A percentile compares a stretch with the other conserved stretches of the same genome.
phyloP scores from a whole-genome alignment of 1,284 basidiomycete species.

The Trichosporon ovoides region DNA sequence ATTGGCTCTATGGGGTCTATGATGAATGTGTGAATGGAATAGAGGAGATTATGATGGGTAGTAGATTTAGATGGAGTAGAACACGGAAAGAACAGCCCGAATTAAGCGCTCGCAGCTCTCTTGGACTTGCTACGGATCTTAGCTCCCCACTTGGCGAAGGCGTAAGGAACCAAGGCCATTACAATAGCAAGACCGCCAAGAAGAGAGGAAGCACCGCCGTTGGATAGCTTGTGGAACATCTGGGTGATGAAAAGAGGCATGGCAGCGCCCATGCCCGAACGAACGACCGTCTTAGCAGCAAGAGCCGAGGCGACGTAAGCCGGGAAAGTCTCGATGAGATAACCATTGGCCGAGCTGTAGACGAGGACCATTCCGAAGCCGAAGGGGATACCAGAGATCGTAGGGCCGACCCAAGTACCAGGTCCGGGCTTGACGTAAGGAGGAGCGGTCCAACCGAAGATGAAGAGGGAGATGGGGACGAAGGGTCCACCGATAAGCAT shows the following conservation, averaged over 20 bases:
- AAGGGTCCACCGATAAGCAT: conserved; percentile 35
- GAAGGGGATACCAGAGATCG: conserved; percentile 51
- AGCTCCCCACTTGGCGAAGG: conserved; percentile 26
- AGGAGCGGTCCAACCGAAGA: conserved; percentile 34
- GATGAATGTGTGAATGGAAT: no score
- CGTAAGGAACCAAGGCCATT: conserved; percentile 34
- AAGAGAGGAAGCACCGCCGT: conserved; percentile 28
- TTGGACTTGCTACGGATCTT: conserved; percentile 30
- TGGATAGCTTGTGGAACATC: conserved; percentile 53
- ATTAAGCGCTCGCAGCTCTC: conserved; percentile 24
- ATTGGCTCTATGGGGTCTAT: no score
- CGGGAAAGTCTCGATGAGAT: conserved; percentile 38
- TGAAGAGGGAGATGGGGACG: conserved; percentile 38
- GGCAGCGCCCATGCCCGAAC: conserved; percentile 60
- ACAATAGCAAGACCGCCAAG: conserved; percentile 27
- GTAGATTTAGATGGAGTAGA: background rate
- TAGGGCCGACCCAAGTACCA: conserved; percentile 49
- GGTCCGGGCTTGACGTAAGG: conserved; percentile 26
- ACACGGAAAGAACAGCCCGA: background rate
- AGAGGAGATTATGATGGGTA: background rate
- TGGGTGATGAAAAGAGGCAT: conserved; percentile 66
- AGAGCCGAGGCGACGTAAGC: conserved; percentile 64
- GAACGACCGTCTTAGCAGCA: conserved; percentile 64
- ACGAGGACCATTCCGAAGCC: conserved; percentile 41
- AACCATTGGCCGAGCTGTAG: conserved; percentile 18